Conservation (phyloP, 257 asterid species). For the Orobanche coerulescens region DNA sequence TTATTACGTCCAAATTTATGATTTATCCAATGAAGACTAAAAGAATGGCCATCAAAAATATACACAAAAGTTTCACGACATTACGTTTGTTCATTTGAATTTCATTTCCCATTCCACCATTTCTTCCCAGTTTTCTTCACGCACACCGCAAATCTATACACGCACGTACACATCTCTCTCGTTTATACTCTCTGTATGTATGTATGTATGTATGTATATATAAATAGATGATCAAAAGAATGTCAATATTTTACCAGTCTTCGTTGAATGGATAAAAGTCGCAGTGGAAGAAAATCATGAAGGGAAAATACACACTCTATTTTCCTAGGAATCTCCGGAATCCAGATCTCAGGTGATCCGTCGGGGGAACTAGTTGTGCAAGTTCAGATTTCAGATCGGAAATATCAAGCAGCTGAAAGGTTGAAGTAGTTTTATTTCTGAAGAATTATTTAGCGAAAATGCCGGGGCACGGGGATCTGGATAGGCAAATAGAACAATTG, state of each 20-base stretch:
- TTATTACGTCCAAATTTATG: no score
- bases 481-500: slow-evolving; percentile 78
- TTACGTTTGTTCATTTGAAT: slow-evolving; percentile 30
- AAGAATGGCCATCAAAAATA: no score
- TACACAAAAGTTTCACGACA: slow-evolving; percentile 10
- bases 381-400: slow-evolving; percentile 34
- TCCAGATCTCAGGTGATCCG: slow-evolving; percentile 35
- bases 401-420: slow-evolving; percentile 19
- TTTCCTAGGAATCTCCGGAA: slow-evolving; percentile 14
- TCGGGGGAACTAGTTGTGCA: neutral
- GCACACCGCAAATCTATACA: slow-evolving; percentile 21
- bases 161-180: slow-evolving; percentile 13
- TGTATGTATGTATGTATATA: slow-evolving; percentile 4
- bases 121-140: slow-evolving; percentile 21
- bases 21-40: no score
- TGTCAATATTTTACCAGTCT: slow-evolving; percentile 11
- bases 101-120: slow-evolving; percentile 46
- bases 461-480: slow-evolving; percentile 87
- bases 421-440: slow-evolving; percentile 1
- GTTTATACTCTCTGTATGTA: slow-evolving; percentile 19
- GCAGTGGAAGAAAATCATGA: slow-evolving; percentile 23
- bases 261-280: slow-evolving; percentile 20
- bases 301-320: neutral
- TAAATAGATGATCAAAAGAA: neutral
- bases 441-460: slow-evolving; percentile 37